Evolutionary conservation across 2,329 filamentous ascomycete genomes (phyloP).

Genomic region (Hypoxylon sp.): DNA sequence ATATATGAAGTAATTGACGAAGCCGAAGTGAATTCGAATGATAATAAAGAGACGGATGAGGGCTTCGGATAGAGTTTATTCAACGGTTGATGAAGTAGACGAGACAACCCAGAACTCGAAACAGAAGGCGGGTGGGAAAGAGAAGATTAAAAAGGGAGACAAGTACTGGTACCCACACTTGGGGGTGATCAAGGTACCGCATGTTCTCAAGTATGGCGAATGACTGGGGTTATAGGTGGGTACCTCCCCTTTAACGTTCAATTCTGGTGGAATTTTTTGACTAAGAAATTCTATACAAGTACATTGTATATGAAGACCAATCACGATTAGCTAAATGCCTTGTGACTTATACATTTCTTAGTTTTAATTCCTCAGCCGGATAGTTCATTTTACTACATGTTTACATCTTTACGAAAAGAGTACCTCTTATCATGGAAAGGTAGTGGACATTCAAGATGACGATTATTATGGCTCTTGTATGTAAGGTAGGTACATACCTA

Average conservation of each 20-base stretch:
- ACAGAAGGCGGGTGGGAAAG: conserved; percentile 43
- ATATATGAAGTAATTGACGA: conserved; percentile 6
- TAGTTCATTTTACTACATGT: not conserved
- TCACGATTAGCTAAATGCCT: conserved; percentile 9
- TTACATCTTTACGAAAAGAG: not conserved
- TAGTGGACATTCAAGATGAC: conserved; percentile 8
- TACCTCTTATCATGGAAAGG: not conserved
- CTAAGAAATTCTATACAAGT: conserved; percentile 39
- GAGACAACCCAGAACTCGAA: conserved; percentile 39
- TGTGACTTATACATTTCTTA: conserved; percentile 1
- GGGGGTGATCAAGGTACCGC: conserved; percentile 45
- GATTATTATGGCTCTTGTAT: conserved; percentile 19
- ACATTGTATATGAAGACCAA: conserved; percentile 18
- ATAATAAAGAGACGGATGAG: conserved; percentile 19
- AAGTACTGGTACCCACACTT: conserved; percentile 45
- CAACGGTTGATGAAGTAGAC: conserved; percentile 30
- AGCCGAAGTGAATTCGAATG: conserved; percentile 19
- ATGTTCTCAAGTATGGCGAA: conserved; percentile 37
- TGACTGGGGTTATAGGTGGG: conserved; percentile 38
- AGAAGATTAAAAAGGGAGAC: conserved; percentile 46
- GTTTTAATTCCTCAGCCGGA: not conserved
- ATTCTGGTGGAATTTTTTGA: conserved; percentile 41
- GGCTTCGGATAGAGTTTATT: conserved; percentile 28
- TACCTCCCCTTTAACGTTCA: conserved; percentile 33
- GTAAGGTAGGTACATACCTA: not conserved